phyloP scores from a whole-genome alignment of 2,329 filamentous ascomycete species.

The Amylocarpus encephaloides region DNA sequence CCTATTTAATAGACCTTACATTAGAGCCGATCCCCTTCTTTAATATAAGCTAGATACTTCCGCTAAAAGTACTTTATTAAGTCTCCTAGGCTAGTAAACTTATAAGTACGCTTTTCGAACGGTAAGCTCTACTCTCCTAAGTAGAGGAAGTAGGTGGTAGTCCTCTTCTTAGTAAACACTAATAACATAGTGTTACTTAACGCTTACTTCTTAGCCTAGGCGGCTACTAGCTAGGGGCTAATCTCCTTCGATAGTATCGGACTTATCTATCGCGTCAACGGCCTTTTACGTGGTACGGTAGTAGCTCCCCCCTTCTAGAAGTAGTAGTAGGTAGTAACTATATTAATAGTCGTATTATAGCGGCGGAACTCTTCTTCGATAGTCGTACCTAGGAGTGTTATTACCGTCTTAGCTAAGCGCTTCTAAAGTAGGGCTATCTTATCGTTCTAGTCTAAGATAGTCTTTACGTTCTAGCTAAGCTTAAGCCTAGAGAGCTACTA shows the following conservation, averaged over 20 bases:
- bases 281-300: no score
- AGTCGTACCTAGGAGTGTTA: no score
- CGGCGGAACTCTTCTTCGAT: no score
- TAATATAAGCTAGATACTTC: constrained; percentile 19
- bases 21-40: constrained; percentile 15
- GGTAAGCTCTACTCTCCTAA: constrained; percentile 14
- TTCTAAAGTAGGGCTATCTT: no score
- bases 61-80: constrained; percentile 21
- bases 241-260: constrained; percentile 14
- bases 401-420: no score
- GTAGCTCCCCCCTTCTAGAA: no score
- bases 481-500: no score
- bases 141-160: constrained; percentile 18
- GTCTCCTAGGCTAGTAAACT: constrained; percentile 18
- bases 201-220: no score
- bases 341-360: no score
- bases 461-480: no score
- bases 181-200: constrained; percentile 17
- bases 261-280: constrained; percentile 9
- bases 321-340: no score
- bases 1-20: constrained; percentile 19
- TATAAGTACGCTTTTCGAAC: constrained; percentile 15
- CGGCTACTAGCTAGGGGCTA: constrained; percentile 14
- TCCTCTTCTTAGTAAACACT: constrained; percentile 19
- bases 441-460: no score